phyloP scores from a whole-genome alignment of 2,329 filamentous ascomycete species.

The Coniochaeta sp. region DNA sequence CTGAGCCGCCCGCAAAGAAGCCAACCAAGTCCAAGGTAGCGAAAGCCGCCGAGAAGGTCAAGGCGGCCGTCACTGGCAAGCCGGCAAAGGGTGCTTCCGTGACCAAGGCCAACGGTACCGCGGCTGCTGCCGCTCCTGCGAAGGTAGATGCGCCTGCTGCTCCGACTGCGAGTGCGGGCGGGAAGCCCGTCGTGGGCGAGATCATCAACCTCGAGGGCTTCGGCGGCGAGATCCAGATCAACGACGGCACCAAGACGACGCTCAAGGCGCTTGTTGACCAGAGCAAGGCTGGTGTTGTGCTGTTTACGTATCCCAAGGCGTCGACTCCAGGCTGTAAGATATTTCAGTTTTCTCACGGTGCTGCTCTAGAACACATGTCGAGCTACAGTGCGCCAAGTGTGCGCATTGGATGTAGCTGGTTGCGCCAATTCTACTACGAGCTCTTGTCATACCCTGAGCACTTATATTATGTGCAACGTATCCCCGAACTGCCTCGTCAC shows the following conservation, averaged over 20 bases:
- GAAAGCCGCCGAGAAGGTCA: conserved; percentile 11
- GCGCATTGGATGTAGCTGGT: neutral
- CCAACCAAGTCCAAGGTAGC: conserved; percentile 9
- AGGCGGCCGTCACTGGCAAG: conserved; percentile 12
- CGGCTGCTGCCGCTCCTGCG: conserved; percentile 9
- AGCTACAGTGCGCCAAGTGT: neutral
- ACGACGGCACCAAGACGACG: conserved; percentile 74
- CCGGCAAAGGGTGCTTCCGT: conserved; percentile 22
- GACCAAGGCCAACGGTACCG: conserved; percentile 11
- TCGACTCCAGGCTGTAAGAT: conserved; percentile 88
- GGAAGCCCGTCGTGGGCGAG: conserved; percentile 45
- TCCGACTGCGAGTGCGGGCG: conserved; percentile 22
- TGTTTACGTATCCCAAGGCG: conserved; percentile 95
- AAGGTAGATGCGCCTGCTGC: conserved; percentile 19
- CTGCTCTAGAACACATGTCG: neutral
- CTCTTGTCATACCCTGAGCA: too few species aligned
- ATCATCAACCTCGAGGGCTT: conserved; percentile 51
- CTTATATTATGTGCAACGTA: too few species aligned
- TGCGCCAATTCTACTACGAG: neutral
- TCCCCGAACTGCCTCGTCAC: neutral
- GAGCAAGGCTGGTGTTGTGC: conserved; percentile 77
- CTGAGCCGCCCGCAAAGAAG: conserved; percentile 41
- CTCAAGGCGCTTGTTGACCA: conserved; percentile 74
- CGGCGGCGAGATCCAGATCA: conserved; percentile 70
- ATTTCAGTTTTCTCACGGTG: neutral